Conservation (phyloP, 23 red algal species). For the Gracilaria domingensis region DNA sequence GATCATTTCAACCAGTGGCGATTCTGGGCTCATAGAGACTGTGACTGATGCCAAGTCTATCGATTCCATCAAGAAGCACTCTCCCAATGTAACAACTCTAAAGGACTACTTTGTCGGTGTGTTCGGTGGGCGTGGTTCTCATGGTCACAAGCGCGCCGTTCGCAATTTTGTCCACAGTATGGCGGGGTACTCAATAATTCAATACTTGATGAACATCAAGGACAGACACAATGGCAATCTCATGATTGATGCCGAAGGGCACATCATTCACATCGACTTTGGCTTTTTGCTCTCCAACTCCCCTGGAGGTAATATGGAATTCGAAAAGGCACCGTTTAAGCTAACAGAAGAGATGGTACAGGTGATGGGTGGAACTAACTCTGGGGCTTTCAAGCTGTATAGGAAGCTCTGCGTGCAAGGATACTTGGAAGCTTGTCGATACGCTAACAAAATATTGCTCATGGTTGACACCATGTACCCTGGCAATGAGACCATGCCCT, state of each 20-base stretch:
- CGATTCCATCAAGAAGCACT: conserved; percentile 89
- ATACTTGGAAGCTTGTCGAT: conserved; percentile 91
- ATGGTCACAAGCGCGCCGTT: conserved; percentile 82
- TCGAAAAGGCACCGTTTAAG: conserved; percentile 99
- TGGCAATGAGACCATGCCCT: conserved; percentile 98
- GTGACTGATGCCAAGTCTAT: conserved; percentile 87
- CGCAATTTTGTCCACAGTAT: conserved; percentile 94
- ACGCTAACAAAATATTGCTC: conserved; percentile 96
- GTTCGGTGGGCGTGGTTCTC: conserved; percentile 84
- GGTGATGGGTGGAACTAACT: conserved; percentile 94
- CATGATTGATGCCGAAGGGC: conserved; percentile 90
- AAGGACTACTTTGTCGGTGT: conserved; percentile 92
- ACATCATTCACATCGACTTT: conserved; percentile 98
- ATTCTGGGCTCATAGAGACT: conserved; percentile 94
- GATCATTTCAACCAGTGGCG: conserved; percentile 84
- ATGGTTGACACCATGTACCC: conserved; percentile 94
- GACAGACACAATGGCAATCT: conserved; percentile 99
- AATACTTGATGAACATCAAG: conserved; percentile 94
- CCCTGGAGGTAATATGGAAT: conserved; percentile 97
- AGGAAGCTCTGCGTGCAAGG: conserved; percentile 87
- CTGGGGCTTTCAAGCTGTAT: conserved; percentile 76
- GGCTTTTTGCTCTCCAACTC: conserved; percentile 97
- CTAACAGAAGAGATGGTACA: conserved; percentile 95
- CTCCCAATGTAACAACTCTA: conserved; percentile 84
- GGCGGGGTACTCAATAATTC: conserved; percentile 95